These are phyloP conservation scores for Fusarium staphyleae DNA, from an alignment of 2,329 filamentous ascomycete genomes.

Conservation along the genomic window DNA sequence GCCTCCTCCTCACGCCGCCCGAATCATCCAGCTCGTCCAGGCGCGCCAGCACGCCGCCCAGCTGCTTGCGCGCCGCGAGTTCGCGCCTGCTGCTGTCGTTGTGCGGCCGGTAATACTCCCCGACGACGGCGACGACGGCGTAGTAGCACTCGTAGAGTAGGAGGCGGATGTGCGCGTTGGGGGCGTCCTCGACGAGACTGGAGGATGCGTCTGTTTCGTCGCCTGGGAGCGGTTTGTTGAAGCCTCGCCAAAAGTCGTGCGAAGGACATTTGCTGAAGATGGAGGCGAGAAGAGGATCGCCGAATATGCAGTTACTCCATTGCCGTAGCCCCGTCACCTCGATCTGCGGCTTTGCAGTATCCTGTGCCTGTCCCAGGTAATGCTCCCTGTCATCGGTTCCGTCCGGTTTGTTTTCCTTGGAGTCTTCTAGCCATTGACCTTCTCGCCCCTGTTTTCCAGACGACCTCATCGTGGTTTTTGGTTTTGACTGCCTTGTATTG, in stretches of 20 bases:
- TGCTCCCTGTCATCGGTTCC: slow-evolving; percentile 6
- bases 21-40: slow-evolving; percentile 53
- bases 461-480: slow-evolving; percentile 2
- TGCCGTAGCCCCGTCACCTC: slow-evolving; percentile 60
- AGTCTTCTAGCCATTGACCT: not conserved
- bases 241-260: slow-evolving; percentile 57
- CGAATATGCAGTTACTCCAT: slow-evolving; percentile 67
- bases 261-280: slow-evolving; percentile 56
- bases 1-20: slow-evolving; percentile 40
- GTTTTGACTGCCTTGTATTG: slow-evolving; percentile 5
- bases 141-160: slow-evolving; percentile 67
- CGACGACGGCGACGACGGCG: slow-evolving; percentile 58
- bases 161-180: slow-evolving; percentile 55
- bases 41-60: slow-evolving; percentile 56
- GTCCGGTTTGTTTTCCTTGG: slow-evolving; percentile 7
- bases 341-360: slow-evolving; percentile 31
- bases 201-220: slow-evolving; percentile 13
- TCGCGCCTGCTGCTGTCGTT: slow-evolving; percentile 58
- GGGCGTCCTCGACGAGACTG: slow-evolving; percentile 52
- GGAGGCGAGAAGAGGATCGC: slow-evolving; percentile 63
- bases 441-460: not conserved
- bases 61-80: slow-evolving; percentile 58
- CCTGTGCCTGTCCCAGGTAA: not conserved
- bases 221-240: slow-evolving; percentile 41
- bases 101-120: slow-evolving; percentile 61